These are phyloP conservation scores for Plasmodium yoelii DNA, from an alignment of 169 alveolate species.

Conservation along the genomic window DNA sequence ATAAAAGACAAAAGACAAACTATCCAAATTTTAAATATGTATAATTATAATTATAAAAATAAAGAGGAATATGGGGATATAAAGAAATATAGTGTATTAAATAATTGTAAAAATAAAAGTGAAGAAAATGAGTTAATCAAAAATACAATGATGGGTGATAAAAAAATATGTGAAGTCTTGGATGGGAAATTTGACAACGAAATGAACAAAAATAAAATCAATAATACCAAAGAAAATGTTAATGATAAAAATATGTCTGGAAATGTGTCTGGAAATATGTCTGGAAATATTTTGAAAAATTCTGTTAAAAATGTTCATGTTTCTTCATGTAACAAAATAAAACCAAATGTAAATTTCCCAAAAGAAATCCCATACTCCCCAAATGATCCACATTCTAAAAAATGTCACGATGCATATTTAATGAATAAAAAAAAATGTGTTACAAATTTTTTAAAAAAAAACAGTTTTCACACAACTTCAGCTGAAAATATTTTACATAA, in stretches of 20 bases:
- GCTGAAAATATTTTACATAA: not conserved
- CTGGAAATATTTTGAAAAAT: too few relatives aligned
- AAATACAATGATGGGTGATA: not conserved
- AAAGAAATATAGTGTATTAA: not conserved
- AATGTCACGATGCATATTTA: constrained; percentile 23
- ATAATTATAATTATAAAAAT: not conserved
- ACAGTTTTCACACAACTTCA: constrained; percentile 1
- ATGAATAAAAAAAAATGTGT: constrained; percentile 14
- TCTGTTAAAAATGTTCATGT: too few relatives aligned
- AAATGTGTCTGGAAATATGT: not conserved
- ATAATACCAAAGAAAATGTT: not conserved
- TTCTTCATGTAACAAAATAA: too few relatives aligned
- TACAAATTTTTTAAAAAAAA: constrained; percentile 8
- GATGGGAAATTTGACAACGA: not conserved
- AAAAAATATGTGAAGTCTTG: too few relatives aligned
- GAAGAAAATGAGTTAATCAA: not conserved
- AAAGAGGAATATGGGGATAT: not conserved
- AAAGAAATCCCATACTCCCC: too few relatives aligned
- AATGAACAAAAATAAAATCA: too few relatives aligned
- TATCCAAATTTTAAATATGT: not conserved
- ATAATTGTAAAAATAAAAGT: too few relatives aligned
- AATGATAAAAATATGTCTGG: not conserved
- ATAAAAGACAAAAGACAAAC: not conserved
- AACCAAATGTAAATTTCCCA: too few relatives aligned
- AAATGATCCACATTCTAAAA: not conserved